phyloP scores from a whole-genome alignment of 75 land plant genomes.

The Adiantum capillusveneris region DNA sequence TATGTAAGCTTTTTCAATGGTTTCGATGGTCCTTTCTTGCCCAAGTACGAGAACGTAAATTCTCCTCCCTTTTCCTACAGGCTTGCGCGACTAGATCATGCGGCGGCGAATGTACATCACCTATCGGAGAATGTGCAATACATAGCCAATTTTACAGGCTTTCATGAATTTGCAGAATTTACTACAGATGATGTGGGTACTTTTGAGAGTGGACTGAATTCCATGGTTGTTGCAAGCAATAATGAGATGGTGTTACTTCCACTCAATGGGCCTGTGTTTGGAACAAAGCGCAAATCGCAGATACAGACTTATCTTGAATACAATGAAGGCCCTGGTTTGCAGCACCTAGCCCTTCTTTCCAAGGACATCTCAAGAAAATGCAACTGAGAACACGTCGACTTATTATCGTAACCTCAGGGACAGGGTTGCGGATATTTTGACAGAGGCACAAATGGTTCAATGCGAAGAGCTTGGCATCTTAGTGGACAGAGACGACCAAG shows the following conservation, averaged over 20 bases:
- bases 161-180: conserved; percentile 96
- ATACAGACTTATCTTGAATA: conserved; percentile 96
- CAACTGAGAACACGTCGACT: conserved; percentile 49
- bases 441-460: conserved; percentile 72
- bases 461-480: conserved; percentile 91
- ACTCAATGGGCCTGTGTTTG: conserved; percentile 83
- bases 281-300: conserved; percentile 88
- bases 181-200: conserved; percentile 97
- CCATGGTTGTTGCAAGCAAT: conserved; percentile 86
- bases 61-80: conserved; percentile 46
- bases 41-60: conserved; percentile 60
- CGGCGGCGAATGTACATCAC: conserved; percentile 79
- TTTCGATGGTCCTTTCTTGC: conserved; percentile 50
- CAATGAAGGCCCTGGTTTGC: conserved; percentile 88
- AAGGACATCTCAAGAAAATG: conserved; percentile 81
- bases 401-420: conserved; percentile 67
- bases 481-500: conserved; percentile 96
- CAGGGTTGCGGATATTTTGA: conserved; percentile 59
- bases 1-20: conserved; percentile 17
- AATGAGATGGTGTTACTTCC: conserved; percentile 87
- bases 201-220: conserved; percentile 87
- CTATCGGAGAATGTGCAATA: conserved; percentile 53
- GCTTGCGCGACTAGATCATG: conserved; percentile 72
- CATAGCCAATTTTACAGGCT: conserved; percentile 72
- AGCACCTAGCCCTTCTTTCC: conserved; percentile 77